Conservation (phyloP, 495 filamentous ascomycete genomes). For the Penicillium bialowiezense region DNA sequence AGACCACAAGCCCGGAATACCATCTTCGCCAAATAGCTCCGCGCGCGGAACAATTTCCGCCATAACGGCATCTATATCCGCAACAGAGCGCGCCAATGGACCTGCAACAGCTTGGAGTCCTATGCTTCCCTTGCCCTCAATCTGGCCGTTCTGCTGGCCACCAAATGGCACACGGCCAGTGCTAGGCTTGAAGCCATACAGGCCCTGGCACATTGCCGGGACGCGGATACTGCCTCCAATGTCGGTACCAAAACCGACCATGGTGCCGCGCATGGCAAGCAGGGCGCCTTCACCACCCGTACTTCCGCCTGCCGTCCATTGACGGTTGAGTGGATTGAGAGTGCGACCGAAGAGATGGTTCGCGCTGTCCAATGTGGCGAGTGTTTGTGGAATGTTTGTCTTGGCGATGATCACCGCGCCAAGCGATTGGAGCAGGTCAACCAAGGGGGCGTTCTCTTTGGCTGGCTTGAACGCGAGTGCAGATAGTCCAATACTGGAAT, state of each 20-base stretch:
- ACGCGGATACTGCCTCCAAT: conserved; percentile 63
- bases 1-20: conserved; percentile 49
- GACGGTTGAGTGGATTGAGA: conserved; percentile 60
- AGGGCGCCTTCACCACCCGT: conserved; percentile 67
- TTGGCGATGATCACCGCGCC: conserved; percentile 62
- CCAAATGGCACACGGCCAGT: conserved; percentile 53
- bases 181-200: conserved; percentile 60
- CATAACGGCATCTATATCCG: conserved; percentile 48
- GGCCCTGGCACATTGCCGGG: conserved; percentile 56
- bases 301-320: conserved; percentile 57
- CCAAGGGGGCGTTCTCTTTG: conserved; percentile 38
- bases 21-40: conserved; percentile 47
- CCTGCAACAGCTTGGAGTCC: conserved; percentile 50
- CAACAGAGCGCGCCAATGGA: conserved; percentile 43
- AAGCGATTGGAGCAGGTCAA: conserved; percentile 37
- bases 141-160: conserved; percentile 44
- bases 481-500: conserved; percentile 59
- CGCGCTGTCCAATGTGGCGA: conserved; percentile 39
- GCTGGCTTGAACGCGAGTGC: conserved; percentile 51
- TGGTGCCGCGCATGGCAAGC: conserved; percentile 57
- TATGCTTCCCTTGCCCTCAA: conserved; percentile 35
- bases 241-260: conserved; percentile 66
- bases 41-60: conserved; percentile 46
- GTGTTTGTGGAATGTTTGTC: conserved; percentile 60
- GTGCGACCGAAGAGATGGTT: conserved; percentile 56